phyloP scores from a whole-genome alignment of 306 rosid species.

The Dalbergia cultrata region DNA sequence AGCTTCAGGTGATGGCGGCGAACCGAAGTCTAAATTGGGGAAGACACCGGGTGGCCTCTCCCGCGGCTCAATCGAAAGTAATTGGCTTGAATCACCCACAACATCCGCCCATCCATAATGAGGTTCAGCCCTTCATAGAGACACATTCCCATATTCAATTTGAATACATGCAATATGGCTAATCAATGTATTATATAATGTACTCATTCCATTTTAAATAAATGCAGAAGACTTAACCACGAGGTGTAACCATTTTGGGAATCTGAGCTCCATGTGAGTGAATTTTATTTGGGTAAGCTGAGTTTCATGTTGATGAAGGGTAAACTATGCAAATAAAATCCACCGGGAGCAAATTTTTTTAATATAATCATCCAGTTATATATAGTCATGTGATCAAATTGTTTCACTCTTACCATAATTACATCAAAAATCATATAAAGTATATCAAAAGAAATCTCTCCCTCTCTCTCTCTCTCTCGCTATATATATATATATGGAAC shows the following conservation, averaged over 20 bases:
- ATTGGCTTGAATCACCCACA: constrained; percentile 88
- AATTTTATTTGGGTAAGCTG: too few relatives aligned
- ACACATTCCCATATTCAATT: constrained; percentile 37
- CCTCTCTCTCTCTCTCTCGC: too few relatives aligned
- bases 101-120: constrained; percentile 99
- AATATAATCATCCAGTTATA: too few relatives aligned
- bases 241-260: too few relatives aligned
- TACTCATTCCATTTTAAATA: not conserved
- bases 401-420: not conserved
- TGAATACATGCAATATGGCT: not conserved
- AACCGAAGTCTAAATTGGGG: constrained; percentile 75
- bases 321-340: too few relatives aligned
- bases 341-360: too few relatives aligned
- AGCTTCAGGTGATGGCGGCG: constrained; percentile 52
- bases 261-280: too few relatives aligned
- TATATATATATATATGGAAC: not conserved
- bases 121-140: constrained; percentile 82
- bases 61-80: constrained; percentile 81
- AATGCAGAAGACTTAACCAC: too few relatives aligned
- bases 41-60: constrained; percentile 89
- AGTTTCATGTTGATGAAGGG: too few relatives aligned
- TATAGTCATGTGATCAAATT: too few relatives aligned
- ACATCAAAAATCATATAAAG: too few relatives aligned
- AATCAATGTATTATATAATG: not conserved
- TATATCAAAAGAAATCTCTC: too few relatives aligned